Percentiles rank a stretch among this genome's conserved stretches.
These are phyloP conservation scores for Suillus alpinus DNA, from an alignment of 768 basidiomycete genomes.

Conservation along the genomic window DNA sequence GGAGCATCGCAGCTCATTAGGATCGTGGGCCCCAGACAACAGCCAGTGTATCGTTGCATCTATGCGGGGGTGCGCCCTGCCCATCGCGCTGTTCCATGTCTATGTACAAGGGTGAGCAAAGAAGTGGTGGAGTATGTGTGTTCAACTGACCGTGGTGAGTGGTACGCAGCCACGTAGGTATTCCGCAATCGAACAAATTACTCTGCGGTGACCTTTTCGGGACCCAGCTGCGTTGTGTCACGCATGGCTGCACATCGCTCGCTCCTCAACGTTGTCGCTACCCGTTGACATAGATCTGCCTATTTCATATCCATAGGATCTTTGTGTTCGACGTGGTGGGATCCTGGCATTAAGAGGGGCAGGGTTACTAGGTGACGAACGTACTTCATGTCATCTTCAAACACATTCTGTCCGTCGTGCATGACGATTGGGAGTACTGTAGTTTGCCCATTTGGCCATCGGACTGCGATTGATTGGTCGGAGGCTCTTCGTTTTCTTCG, in stretches of 20 bases:
- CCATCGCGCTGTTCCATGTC: background rate
- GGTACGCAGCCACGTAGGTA: background rate
- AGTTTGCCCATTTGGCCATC: background rate
- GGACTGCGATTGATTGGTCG: too few relatives aligned
- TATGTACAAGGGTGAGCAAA: background rate
- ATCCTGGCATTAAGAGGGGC: background rate
- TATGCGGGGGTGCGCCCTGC: background rate
- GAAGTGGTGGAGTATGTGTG: background rate
- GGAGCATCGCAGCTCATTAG: background rate
- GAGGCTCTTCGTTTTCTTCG: too few relatives aligned
- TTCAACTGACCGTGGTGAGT: background rate
- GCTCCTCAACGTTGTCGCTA: background rate
- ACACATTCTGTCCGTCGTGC: background rate
- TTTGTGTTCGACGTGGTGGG: background rate
- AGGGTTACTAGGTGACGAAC: background rate
- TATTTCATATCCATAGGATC: background rate
- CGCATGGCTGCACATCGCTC: background rate
- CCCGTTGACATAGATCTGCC: background rate
- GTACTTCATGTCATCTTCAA: background rate
- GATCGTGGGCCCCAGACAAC: background rate
- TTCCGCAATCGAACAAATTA: background rate
- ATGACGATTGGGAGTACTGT: background rate
- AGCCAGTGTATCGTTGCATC: background rate
- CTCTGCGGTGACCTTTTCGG: background rate
- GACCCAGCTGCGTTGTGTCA: background rate